Evolutionary conservation across 352 stramenopile genomes (phyloP), one percentile per base, ranked within the genome.

Genomic region (Poterioochromonas sp.): DNA sequence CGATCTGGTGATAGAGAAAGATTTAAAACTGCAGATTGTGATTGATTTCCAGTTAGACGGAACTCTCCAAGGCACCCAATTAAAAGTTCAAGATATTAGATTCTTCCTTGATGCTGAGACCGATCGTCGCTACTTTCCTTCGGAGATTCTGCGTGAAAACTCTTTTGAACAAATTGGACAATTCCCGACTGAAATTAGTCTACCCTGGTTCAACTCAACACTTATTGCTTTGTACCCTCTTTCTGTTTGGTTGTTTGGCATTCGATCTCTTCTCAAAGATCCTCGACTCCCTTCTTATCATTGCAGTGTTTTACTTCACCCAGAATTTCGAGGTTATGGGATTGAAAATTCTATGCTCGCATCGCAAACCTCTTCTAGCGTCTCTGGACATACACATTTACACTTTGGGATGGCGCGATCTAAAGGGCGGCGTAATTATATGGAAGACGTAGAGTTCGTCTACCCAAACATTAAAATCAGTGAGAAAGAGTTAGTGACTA

Each of bases 361-460:
- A 58, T 58, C 47, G 47, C 47, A 58, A 58, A 58, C 47, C 47
- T 58, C 47, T 58, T 58, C 47, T 58, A 58, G 47, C 47, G 47
- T 58, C 47, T 58, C 47, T 58, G 47, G 47, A 58, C 47, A 58
- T 58, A 58, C 47, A 58, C 47, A 58, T 58, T 58, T 58, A 58
- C 47, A 58, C 47, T 58, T 58, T 58, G 47, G 47, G 47, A 58
- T 58, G 47, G 47, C 47, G 47, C 47, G 47, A 58, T 58, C 47
- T 68, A 68, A 68, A 68, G 65, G 65, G 18, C 65, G 65, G 5
- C 5, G 65, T 22, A 54, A 51, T 29, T 74, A 74, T 35, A 74
- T 74, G 65, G 65, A 74, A 74, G 65, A 74, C 29, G 40, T 74
- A 39, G 37, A 54, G 1, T 34, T 54, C 5, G 41, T 74, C 15